Evolutionary conservation across 208 protist species (phyloP), one percentile per base, ranked within the genome.

Genomic region (Leishmania tarentolae): DNA sequence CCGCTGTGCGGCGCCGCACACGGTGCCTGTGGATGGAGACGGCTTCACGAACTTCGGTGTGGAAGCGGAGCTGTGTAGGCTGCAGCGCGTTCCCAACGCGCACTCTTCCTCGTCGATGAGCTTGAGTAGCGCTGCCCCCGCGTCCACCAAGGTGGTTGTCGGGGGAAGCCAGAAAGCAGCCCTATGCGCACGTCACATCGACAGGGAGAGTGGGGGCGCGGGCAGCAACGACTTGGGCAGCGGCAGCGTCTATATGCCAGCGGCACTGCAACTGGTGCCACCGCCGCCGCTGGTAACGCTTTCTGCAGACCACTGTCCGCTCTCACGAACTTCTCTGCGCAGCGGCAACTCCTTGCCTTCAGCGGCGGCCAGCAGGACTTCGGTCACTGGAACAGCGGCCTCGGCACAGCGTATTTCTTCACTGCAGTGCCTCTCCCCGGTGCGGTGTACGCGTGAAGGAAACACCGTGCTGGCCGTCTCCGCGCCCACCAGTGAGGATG

Each of bases 41-140:
- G 50, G 28, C 8, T 47, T 40, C 47, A 17, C 44, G 46, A 65
- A 56, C 50, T 77, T 71, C 31, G 73, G 79, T 5, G 72, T 78
- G 35, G 79, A 83, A 73, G 63, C 59, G 71, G 73, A 83, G 65
- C 74, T 79, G 37, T 75, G 72, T 59, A 56, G 75, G n/a, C 63
- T 80, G 75, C 76, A 68, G 75, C 42, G 63, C 24, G 1, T n/a
- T 7, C 8, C 31, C 4, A 57, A 63, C 24, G n/a, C 3, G 57
- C 35, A 40, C 17, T 2, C n/a, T 11, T 21, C 24, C 19, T 72
- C 21, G 24, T 19, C 9, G 3, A 52, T 5, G 8, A 47, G 68
- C 68, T 13, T 31, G 40, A 52, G 57, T 46, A 21, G 73, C 73
- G 37, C 35, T 40, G 9, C 35, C 37, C 2, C 15, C 37, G 56